Base-by-base conservation (phyloP, 2,329 filamentous ascomycete genomes). In the Rutstroemia sp. region DNA sequence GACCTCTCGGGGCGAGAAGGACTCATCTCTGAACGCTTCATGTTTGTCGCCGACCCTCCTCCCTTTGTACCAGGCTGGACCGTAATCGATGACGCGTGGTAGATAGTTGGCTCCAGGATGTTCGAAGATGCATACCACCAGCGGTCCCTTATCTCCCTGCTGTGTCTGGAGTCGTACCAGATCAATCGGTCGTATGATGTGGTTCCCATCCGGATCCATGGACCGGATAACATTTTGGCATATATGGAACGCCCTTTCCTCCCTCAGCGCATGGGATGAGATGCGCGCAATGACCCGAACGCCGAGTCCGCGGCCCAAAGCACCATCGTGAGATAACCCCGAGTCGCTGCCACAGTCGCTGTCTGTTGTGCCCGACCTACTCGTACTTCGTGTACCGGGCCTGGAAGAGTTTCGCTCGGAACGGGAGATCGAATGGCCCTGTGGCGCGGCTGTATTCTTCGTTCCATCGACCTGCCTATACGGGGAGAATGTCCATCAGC, bases 191-290 rank as follows among this genome's bases (percentile, higher is more conserved):
- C 83, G 86, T 41, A 90, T 81, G 58, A 94, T 92, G 69, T 95
- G 89, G 56, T 83, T 78, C 60, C 83, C 86, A 21, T 85, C 75
- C 0, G 86, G 86, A 68, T 95, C 90, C 25, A 83, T 85, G 14
- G 84, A 83, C 55, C 81, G 77, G 41, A 85, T 83, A 49, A 96
- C 77, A 58, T 78, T 82, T 71, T 87, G 90, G 67, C 86, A 83
- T 63, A 94, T 88, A 65, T 95, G 88, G 67, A 88, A 96, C 57
- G 92, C 87, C 60, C 92, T 80, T 74, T 97, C 92, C 64, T 96
- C 83, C 7, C 92, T 84, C 52, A 96, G 76, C 16, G 86, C 80
- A 72, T 96, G 90, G 60, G 82, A 86, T 0, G 92, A 96, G 46
- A 96, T 79, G 21, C 90, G 85, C 45, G 91, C 92, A 27, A 96